Percentiles rank a stretch among this genome's conserved stretches.
Evolutionary conservation across 164 flowering plant genomes (phyloP).

Genomic region (Liquidambar formosana): DNA sequence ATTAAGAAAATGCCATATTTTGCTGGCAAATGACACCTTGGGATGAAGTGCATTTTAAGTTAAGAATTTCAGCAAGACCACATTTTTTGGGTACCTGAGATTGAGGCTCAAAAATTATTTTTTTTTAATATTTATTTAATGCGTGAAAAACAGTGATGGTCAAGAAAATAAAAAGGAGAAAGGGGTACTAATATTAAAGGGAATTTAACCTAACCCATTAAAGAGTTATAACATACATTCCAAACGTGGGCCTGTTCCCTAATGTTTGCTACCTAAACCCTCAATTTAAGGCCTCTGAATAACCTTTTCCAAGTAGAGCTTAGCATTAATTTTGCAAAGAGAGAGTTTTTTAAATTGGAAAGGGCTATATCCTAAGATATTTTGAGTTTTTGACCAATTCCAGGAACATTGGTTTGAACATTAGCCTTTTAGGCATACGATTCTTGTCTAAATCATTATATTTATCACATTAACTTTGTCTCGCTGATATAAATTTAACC

Average conservation of each 20-base stretch:
- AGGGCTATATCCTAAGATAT: background rate
- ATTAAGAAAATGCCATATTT: too few relatives aligned
- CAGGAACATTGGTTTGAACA: too few relatives aligned
- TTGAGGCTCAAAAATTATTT: too few relatives aligned
- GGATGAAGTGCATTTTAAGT: background rate
- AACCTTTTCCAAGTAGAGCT: background rate
- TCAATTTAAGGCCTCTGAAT: constrained; percentile 6
- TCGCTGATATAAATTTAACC: too few relatives aligned
- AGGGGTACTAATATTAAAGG: background rate
- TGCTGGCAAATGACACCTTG: too few relatives aligned
- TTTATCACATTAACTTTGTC: too few relatives aligned
- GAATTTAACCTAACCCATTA: constrained; percentile 5
- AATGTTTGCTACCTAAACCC: constrained; percentile 19
- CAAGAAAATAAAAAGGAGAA: background rate
- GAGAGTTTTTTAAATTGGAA: too few relatives aligned
- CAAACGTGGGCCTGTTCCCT: constrained; percentile 1
- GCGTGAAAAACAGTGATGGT: too few relatives aligned
- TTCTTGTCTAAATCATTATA: too few relatives aligned
- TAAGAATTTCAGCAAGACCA: background rate
- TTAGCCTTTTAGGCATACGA: too few relatives aligned
- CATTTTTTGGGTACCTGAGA: background rate
- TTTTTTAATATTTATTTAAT: too few relatives aligned
- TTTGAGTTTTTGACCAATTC: background rate
- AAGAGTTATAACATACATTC: background rate
- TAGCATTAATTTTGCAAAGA: too few relatives aligned